Conservation (phyloP, 2,329 filamentous ascomycete genomes). For the Claviceps arundinis region DNA sequence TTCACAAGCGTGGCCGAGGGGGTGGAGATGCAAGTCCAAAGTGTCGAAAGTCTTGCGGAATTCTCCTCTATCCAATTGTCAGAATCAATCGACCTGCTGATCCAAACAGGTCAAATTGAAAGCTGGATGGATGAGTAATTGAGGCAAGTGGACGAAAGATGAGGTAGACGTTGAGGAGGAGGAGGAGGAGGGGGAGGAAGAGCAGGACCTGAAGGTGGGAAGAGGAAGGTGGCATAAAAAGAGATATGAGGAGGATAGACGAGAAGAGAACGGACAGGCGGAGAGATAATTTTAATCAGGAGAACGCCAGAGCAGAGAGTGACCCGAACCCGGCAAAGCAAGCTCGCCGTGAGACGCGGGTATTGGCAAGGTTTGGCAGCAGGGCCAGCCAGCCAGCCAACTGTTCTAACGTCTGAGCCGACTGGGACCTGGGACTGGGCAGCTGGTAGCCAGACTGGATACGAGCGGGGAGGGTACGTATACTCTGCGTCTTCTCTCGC, state of each 20-base stretch:
- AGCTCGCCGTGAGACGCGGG: not conserved
- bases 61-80: slow-evolving; percentile 22
- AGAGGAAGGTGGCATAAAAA: slow-evolving; percentile 20
- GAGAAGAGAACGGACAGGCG: slow-evolving; percentile 43
- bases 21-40: not conserved
- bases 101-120: slow-evolving; percentile 29
- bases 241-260: slow-evolving; percentile 39
- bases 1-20: slow-evolving; percentile 13
- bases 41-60: slow-evolving; percentile 13
- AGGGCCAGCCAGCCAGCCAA: not conserved
- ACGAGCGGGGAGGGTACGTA: not conserved
- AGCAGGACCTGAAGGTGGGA: slow-evolving; percentile 24
- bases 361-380: not conserved
- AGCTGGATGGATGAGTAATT: slow-evolving; percentile 38
- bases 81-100: slow-evolving; percentile 21
- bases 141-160: slow-evolving; percentile 31
- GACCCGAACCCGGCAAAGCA: slow-evolving; percentile 3
- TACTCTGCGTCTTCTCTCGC: not conserved
- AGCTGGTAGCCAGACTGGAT: not conserved
- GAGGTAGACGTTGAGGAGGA: slow-evolving; percentile 26
- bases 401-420: not conserved
- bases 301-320: slow-evolving; percentile 8
- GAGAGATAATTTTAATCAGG: slow-evolving; percentile 28
- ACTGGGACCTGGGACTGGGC: not conserved
- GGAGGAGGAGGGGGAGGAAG: slow-evolving; percentile 16